Evolutionary conservation across 2,329 filamentous ascomycete species (phyloP), one percentile per base, ranked within the genome.

Genomic region (Xylariaceae sp.): DNA sequence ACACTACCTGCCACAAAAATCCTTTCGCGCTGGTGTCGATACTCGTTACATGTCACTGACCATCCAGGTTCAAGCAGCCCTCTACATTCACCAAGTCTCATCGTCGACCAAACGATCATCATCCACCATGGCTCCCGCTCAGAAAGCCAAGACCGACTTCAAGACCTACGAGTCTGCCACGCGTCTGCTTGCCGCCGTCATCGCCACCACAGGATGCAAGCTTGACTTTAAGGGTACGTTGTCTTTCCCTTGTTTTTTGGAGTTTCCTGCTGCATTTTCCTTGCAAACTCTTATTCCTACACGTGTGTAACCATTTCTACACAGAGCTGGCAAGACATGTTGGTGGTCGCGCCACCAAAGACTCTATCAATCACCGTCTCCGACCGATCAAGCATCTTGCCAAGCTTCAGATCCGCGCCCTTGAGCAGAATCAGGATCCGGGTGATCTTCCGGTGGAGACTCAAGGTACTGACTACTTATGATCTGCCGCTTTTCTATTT

Each of bases 221-320:
- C 75, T 83, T 46, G 80, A 85, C 62, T 84, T 79, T 64, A 79
- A 77, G 60, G 80, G 82, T 86, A 75, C 70, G 78, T 59, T 5
- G 18, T 36, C 30, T 41, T 49, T 38, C 30, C 9, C 11, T 46
- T 14, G 7, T 33, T 30, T 46, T 30, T 46, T 12, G 18, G 14
- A 22, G 27, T 18, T 40, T 32, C 11, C 15, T 14, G 17, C 36
- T n/a, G 27, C 15, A 6, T 17, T 35, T 14, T 48, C 38, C 22
- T 36, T 31, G 18, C 11, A 7, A 14, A 51, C 31, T 46, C 32
- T 42, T 18, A 39, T 47, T 33, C 42, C 39, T 38, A 17, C 33
- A 31, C n/a, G 35, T 43, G 36, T 27, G 22, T 27, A 27, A 27
- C 22, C 22, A 27, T 5, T 27, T 27, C 22, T 27, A 27, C 22